These are phyloP conservation scores for Saturnispora ahearnii DNA, from an alignment of 805 yeast genomes.

Conservation along the genomic window DNA sequence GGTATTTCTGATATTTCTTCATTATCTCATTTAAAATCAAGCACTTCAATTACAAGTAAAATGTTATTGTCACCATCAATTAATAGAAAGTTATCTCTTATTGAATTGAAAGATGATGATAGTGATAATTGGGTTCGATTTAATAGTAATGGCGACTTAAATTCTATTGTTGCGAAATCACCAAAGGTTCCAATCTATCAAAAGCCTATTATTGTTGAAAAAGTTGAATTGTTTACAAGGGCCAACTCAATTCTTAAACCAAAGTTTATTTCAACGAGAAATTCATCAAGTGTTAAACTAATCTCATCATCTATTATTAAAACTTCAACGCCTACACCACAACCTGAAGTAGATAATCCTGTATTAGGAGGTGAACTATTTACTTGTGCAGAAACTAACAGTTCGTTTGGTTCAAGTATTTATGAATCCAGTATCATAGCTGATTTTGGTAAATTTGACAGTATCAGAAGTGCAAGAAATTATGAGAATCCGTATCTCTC, in stretches of 20 bases:
- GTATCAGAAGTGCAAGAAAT: not conserved
- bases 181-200: not conserved
- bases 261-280: not conserved
- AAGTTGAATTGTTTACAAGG: not conserved
- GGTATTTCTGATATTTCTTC: slow-evolving; percentile 21
- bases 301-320: slow-evolving; percentile 3
- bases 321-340: not conserved
- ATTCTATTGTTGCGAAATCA: not conserved
- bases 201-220: not conserved
- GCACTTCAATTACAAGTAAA: not conserved
- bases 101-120: not conserved
- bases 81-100: slow-evolving; percentile 1
- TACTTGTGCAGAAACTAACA: not conserved
- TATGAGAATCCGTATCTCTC: slow-evolving; percentile 5
- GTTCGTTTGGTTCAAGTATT: slow-evolving; percentile 9
- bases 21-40: slow-evolving; percentile 1
- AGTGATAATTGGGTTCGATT: slow-evolving; percentile 8
- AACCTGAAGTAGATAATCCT: not conserved
- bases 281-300: not conserved
- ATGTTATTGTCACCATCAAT: slow-evolving; percentile 16
- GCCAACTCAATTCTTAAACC: not conserved
- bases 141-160: slow-evolving; percentile 1
- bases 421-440: slow-evolving; percentile 8
- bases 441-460: slow-evolving; percentile 5
- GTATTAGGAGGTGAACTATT: not conserved